Conservation (phyloP, 768 basidiomycete genomes). For the Mycena crocata region DNA sequence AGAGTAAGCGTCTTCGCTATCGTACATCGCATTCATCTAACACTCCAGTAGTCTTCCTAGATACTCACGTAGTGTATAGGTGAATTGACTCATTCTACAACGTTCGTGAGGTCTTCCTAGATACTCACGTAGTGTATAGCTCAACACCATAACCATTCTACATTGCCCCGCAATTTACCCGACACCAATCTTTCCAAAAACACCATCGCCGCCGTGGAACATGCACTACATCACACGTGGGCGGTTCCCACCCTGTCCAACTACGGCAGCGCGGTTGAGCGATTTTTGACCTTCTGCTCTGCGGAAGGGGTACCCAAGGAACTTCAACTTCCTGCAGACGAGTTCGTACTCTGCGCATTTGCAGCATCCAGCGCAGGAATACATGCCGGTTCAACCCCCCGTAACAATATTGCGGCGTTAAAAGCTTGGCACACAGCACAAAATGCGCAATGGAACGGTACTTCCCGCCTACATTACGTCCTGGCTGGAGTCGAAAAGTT, state of each 20-base stretch:
- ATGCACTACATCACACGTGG: background rate
- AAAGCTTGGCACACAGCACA: slow-evolving; percentile 49
- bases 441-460: slow-evolving; percentile 35
- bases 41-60: no score
- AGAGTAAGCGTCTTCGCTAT: no score
- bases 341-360: slow-evolving; percentile 44
- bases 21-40: no score
- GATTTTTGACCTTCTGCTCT: background rate
- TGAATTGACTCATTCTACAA: no score
- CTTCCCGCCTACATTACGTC: slow-evolving; percentile 35
- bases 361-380: slow-evolving; percentile 37
- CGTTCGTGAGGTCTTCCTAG: no score
- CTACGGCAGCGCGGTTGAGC: background rate
- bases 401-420: slow-evolving; percentile 40
- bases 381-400: slow-evolving; percentile 31
- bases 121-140: no score
- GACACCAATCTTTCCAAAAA: slow-evolving; percentile 35
- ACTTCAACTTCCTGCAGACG: slow-evolving; percentile 2
- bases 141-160: no score
- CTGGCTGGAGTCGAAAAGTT: slow-evolving; percentile 39
- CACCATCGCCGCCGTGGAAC: no score
- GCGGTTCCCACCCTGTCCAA: background rate
- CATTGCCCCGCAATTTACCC: slow-evolving; percentile 42
- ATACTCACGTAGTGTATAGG: no score
- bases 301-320: background rate